A percentile compares a stretch with the other conserved stretches of the same genome.
Evolutionary conservation across 768 basidiomycete species (phyloP).

Genomic region (Phylloporus sp.): DNA sequence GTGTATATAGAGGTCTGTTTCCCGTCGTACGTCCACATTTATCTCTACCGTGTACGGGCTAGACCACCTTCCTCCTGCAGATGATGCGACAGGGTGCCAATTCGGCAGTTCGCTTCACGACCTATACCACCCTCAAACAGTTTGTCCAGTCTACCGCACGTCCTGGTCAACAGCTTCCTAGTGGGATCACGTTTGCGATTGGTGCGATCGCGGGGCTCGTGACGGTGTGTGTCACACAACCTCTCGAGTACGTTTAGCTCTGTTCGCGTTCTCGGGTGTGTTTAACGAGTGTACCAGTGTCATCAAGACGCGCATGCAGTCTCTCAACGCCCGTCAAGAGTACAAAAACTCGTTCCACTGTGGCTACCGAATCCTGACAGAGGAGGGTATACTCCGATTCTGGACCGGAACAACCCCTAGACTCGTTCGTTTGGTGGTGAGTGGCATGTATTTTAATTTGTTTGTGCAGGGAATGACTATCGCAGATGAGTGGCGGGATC

Average conservation of each 20-base stretch:
- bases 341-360: slow-evolving; percentile 97
- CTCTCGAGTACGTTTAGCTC: slow-evolving; percentile 58
- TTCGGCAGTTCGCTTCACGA: slow-evolving; percentile 93
- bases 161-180: slow-evolving; percentile 82
- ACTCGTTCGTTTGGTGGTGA: slow-evolving; percentile 76
- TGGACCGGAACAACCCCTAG: slow-evolving; percentile 97
- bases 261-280: background rate
- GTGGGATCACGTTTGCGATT: slow-evolving; percentile 88
- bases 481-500: slow-evolving; percentile 86
- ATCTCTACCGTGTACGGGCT: too few species aligned
- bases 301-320: slow-evolving; percentile 98
- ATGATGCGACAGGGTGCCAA: slow-evolving; percentile 99
- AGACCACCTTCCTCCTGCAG: slow-evolving; percentile 35
- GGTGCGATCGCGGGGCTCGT: slow-evolving; percentile 92
- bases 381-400: slow-evolving; percentile 88
- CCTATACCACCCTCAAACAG: slow-evolving; percentile 91
- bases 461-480: background rate
- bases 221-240: slow-evolving; percentile 90
- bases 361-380: slow-evolving; percentile 88
- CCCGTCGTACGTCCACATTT: slow-evolving; percentile 67
- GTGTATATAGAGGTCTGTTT: slow-evolving; percentile 87
- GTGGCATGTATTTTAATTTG: slow-evolving; percentile 25
- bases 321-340: slow-evolving; percentile 72
- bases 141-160: slow-evolving; percentile 81
- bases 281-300: slow-evolving; percentile 50